phyloP scores from a whole-genome alignment of 345 rosid genomes.

The Salix arbutifolia region DNA sequence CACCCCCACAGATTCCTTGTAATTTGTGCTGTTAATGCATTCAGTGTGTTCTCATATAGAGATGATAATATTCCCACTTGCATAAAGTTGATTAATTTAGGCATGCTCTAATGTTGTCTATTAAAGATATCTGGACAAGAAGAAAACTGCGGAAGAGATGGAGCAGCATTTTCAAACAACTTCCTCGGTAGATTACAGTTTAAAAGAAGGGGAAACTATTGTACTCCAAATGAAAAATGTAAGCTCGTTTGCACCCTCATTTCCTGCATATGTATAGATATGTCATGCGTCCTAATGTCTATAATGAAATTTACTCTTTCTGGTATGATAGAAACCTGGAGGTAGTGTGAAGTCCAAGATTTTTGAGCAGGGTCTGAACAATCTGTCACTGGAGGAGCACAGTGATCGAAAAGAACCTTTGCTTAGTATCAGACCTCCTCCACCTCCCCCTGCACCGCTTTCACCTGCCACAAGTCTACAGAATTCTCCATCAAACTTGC shows the following conservation, averaged over 20 bases:
- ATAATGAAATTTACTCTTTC: neutral
- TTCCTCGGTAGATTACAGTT: constrained; percentile 73
- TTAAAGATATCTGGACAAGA: constrained; percentile 83
- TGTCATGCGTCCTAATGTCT: neutral
- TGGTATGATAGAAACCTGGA: constrained; percentile 41
- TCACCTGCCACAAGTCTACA: constrained; percentile 47
- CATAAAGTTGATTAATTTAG: neutral
- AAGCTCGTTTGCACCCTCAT: constrained; percentile 22
- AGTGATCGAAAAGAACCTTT: constrained; percentile 46
- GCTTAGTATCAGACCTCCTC: constrained; percentile 64
- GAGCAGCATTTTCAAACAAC: constrained; percentile 85
- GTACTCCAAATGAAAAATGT: constrained; percentile 79
- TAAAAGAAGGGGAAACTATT: constrained; percentile 90
- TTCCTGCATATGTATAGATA: neutral
- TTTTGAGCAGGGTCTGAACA: constrained; percentile 53
- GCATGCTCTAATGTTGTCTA: neutral
- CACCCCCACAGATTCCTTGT: neutral
- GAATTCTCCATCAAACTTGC: constrained; percentile 37
- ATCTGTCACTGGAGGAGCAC: constrained; percentile 57
- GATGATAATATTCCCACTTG: neutral
- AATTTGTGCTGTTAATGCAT: neutral
- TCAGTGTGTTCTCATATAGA: neutral
- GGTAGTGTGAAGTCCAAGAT: constrained; percentile 43
- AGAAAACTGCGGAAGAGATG: constrained; percentile 98
- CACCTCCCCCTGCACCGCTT: constrained; percentile 69